Evolutionary conservation across 129 eudicot genomes (phyloP), one percentile per base, ranked within the genome.

Genomic region (Flaveria brownii): DNA sequence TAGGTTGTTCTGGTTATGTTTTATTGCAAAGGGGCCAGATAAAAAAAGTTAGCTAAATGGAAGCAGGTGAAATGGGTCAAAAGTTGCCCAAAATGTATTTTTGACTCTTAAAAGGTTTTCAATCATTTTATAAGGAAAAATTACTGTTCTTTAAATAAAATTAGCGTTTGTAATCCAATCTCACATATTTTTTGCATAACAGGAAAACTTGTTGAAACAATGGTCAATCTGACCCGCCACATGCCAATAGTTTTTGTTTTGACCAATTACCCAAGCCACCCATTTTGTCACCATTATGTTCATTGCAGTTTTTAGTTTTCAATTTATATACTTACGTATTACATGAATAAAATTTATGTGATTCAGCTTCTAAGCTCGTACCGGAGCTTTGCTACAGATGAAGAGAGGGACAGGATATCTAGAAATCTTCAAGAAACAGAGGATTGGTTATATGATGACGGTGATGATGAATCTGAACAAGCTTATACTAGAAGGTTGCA

Each of bases 391-490:
- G 90, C 88, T 45, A 77, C 95, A 2, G 97, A 91, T 49, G 71
- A 85, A 55, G 99, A 95, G 78, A 89, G 81, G 88, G 96, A 89
- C 14, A 87, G 81, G 13, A 86, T 95, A 50, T 84, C 92, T 20
- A 73, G 82, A 82, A 86, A 74, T 78, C 79, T 95, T 42, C 97
- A 89, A 82, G 88, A 86, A 72, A 91, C 95, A 0, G 99, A 95
- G 75, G 99, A 91, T 10, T 95, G 99, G 99, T 89, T 95, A 30
- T 95, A 95, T 63, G 99, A 89, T 83, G 99, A 95, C 12, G 99
- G 99, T 59, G 94, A 95, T 80, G 97, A 95, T 81, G 99, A 91
- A 80, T 75, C 97, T 68, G 90, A 90, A 77, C 61, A 70, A 80
- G 97, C 89, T 56, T 95, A 95, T 85, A 50, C 86, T 0, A 68